phyloP scores from a whole-genome alignment of 139 green algal genomes.

The Yamagishiella unicocca region DNA sequence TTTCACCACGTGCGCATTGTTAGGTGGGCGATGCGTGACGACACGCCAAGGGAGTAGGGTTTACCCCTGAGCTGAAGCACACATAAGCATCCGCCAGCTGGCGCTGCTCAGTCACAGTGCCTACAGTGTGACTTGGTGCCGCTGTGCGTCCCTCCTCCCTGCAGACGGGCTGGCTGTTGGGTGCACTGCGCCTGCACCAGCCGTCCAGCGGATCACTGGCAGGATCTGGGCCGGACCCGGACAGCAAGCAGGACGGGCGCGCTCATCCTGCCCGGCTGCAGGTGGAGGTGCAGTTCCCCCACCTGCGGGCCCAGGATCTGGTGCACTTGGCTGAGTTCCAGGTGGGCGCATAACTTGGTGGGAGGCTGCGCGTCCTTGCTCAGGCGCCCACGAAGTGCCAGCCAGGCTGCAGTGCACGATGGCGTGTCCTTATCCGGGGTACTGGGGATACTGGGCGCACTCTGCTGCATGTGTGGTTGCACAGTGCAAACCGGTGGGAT shows the following conservation, averaged over 20 bases:
- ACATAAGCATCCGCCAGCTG: neutral
- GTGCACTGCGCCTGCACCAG: neutral
- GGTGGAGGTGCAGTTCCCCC: constrained; percentile 59
- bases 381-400: no score
- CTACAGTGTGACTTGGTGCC: neutral
- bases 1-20: neutral
- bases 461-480: no score
- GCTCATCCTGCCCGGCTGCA: neutral
- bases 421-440: no score
- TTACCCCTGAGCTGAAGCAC: no score
- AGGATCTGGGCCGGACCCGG: neutral
- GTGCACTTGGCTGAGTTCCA: neutral
- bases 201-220: neutral
- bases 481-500: no score
- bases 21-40: neutral
- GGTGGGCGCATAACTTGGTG: no score
- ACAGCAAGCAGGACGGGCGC: neutral
- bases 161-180: constrained; percentile 1
- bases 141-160: neutral
- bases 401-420: no score
- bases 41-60: no score
- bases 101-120: neutral
- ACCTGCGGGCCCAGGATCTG: constrained; percentile 13
- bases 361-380: no score
- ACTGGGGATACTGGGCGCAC: no score